These are phyloP conservation scores for Globisporangium solare DNA, from an alignment of 352 stramenopile species.

Conservation along the genomic window DNA sequence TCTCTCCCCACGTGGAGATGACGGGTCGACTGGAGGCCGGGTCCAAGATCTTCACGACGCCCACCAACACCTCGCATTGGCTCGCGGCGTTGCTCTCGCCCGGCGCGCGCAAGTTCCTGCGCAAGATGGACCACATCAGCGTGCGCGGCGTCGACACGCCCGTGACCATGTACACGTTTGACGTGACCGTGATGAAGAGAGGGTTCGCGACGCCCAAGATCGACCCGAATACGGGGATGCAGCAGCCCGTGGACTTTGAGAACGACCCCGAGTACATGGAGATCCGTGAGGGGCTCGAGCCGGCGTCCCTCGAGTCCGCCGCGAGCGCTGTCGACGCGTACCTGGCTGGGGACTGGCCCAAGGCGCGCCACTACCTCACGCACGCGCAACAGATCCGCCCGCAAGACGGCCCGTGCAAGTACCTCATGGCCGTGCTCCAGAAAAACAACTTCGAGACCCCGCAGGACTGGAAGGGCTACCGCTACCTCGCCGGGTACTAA, in stretches of 20 bases:
- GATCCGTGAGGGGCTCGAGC: conserved; percentile 77
- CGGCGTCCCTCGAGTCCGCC: conserved; percentile 70
- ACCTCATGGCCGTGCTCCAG: conserved; percentile 90
- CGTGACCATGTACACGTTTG: conserved; percentile 85
- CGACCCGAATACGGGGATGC: conserved; percentile 49
- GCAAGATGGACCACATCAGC: conserved; percentile 85
- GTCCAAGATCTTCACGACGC: conserved; percentile 90
- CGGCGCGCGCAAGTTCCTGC: conserved; percentile 59
- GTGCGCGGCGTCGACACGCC: conserved; percentile 77
- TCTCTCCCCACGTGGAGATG: conserved; percentile 93
- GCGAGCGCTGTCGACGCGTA: conserved; percentile 70
- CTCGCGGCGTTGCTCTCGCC: conserved; percentile 68
- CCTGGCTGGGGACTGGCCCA: conserved; percentile 66
- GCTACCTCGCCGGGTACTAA: conserved; percentile 80
- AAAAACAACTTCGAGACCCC: conserved; percentile 80
- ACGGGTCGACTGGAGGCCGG: conserved; percentile 92
- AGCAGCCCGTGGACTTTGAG: conserved; percentile 75
- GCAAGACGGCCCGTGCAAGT: conserved; percentile 88
- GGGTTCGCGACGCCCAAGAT: conserved; percentile 73
- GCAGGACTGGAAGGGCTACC: conserved; percentile 89
- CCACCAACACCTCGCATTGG: conserved; percentile 86
- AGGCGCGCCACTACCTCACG: conserved; percentile 66
- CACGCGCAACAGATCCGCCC: conserved; percentile 71
- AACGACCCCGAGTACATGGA: conserved; percentile 82
- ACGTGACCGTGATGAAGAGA: conserved; percentile 76